phyloP scores from a whole-genome alignment of 805 yeast genomes.

The Sungouiozyma intestinalis region DNA sequence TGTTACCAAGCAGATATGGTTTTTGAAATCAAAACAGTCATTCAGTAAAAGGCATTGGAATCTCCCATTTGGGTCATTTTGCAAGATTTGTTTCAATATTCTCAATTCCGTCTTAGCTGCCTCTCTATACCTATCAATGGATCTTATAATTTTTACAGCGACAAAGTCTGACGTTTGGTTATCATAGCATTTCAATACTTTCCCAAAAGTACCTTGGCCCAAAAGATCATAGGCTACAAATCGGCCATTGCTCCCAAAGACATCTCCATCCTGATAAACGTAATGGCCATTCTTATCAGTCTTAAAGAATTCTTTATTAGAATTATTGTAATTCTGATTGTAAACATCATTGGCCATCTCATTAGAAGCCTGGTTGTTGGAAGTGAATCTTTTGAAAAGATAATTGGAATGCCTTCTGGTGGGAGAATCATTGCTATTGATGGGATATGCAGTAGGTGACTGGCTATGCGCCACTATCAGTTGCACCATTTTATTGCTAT shows the following conservation, averaged over 20 bases:
- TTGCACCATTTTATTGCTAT: slow-evolving; percentile 20
- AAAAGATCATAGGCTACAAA: slow-evolving; percentile 57
- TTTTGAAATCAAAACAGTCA: slow-evolving; percentile 85
- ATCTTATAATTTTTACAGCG: slow-evolving; percentile 87
- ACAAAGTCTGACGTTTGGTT: slow-evolving; percentile 35
- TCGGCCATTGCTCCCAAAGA: slow-evolving; percentile 54
- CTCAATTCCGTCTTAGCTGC: slow-evolving; percentile 90
- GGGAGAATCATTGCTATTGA: neutral
- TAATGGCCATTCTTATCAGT: slow-evolving; percentile 67
- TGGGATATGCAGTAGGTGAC: slow-evolving; percentile 7
- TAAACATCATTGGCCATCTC: neutral
- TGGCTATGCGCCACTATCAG: slow-evolving; percentile 15
- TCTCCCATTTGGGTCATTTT: slow-evolving; percentile 47
- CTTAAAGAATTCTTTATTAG: slow-evolving; percentile 11
- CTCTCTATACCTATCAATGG: slow-evolving; percentile 88
- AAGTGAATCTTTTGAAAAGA: neutral
- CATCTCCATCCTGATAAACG: slow-evolving; percentile 45
- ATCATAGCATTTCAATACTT: slow-evolving; percentile 89
- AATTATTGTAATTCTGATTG: neutral
- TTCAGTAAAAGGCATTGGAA: slow-evolving; percentile 64
- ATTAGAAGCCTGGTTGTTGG: neutral
- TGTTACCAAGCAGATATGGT: slow-evolving; percentile 90
- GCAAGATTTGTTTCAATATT: slow-evolving; percentile 37
- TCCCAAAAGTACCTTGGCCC: slow-evolving; percentile 98
- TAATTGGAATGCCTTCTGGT: neutral